These are phyloP conservation scores for Boletus barrowsii DNA, from an alignment of 768 basidiomycete genomes.

Conservation along the genomic window DNA sequence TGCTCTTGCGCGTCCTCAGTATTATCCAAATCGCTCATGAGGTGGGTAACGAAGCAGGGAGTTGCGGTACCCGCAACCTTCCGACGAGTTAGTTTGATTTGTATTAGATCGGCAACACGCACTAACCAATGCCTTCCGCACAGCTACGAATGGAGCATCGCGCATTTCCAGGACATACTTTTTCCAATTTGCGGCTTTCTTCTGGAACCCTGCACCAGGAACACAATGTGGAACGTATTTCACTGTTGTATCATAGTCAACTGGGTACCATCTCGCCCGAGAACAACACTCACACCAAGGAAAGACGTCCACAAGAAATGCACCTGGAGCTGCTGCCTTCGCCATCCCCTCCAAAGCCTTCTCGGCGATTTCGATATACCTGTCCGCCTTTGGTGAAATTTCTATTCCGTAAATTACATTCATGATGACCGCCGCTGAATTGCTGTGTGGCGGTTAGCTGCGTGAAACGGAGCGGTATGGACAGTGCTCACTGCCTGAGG, in stretches of 20 bases:
- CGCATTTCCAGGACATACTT: slow-evolving; percentile 47
- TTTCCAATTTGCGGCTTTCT: slow-evolving; percentile 50
- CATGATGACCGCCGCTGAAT: slow-evolving; percentile 53
- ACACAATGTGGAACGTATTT: slow-evolving; percentile 53
- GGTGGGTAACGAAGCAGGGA: slow-evolving; percentile 30
- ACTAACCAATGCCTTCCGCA: slow-evolving; percentile 38
- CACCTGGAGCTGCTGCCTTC: slow-evolving; percentile 48
- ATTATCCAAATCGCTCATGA: slow-evolving; percentile 21
- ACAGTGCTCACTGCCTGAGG: slow-evolving; percentile 43
- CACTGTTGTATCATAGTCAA: slow-evolving; percentile 31
- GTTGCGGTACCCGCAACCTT: slow-evolving; percentile 28
- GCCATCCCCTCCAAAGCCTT: slow-evolving; percentile 49
- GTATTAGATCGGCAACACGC: not conserved
- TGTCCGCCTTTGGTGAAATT: slow-evolving; percentile 41
- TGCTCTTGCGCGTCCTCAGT: slow-evolving; percentile 12
- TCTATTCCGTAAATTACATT: slow-evolving; percentile 50
- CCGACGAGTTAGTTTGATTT: not conserved
- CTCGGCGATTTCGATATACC: slow-evolving; percentile 51
- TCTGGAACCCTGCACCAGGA: slow-evolving; percentile 50
- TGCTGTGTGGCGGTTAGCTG: slow-evolving; percentile 30
- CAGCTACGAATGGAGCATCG: slow-evolving; percentile 41
- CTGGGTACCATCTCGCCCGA: not conserved
- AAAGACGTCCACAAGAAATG: slow-evolving; percentile 50
- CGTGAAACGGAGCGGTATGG: not conserved
- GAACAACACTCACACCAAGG: slow-evolving; percentile 35